Percentiles rank a stretch among this genome's conserved stretches.
These are phyloP conservation scores for Lunasporangiospora selenospora DNA, from an alignment of 192 early-diverging fungal species.

Conservation along the genomic window DNA sequence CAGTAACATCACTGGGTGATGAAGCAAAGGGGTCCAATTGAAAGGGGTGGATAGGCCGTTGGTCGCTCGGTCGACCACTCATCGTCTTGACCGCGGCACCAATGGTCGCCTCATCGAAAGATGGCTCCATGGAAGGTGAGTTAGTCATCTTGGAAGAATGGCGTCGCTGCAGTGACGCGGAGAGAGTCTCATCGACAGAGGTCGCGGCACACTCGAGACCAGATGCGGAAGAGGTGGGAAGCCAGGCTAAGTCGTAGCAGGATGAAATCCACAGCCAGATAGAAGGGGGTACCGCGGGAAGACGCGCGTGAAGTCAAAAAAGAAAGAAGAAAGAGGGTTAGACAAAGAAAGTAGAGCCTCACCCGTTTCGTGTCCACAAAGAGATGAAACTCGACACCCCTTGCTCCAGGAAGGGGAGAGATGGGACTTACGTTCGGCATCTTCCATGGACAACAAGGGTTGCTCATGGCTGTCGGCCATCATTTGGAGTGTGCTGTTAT, in stretches of 20 bases:
- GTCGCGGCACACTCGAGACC: not conserved
- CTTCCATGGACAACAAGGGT: slow-evolving; percentile 18
- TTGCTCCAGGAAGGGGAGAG: too few species aligned
- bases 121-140: not conserved
- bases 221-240: not conserved
- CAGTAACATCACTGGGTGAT: not conserved
- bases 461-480: not conserved
- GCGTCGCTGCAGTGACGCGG: not conserved
- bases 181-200: not conserved
- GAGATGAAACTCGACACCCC: slow-evolving; percentile 1
- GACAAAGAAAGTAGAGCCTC: too few species aligned
- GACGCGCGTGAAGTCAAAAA: not conserved
- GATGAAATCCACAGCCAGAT: not conserved
- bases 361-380: not conserved
- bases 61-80: not conserved
- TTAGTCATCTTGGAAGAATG: not conserved
- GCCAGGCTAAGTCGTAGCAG: not conserved
- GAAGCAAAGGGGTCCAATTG: slow-evolving; percentile 8
- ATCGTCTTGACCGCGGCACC: too few species aligned
- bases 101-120: not conserved
- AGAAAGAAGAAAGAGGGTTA: not conserved
- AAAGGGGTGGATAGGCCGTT: slow-evolving; percentile 22
- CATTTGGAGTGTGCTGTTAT: too few species aligned
- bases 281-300: too few species aligned
- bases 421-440: slow-evolving; percentile 25